Evolutionary conservation across 371 early-diverging fungal species (phyloP).

Genomic region (Mucor irregularis): DNA sequence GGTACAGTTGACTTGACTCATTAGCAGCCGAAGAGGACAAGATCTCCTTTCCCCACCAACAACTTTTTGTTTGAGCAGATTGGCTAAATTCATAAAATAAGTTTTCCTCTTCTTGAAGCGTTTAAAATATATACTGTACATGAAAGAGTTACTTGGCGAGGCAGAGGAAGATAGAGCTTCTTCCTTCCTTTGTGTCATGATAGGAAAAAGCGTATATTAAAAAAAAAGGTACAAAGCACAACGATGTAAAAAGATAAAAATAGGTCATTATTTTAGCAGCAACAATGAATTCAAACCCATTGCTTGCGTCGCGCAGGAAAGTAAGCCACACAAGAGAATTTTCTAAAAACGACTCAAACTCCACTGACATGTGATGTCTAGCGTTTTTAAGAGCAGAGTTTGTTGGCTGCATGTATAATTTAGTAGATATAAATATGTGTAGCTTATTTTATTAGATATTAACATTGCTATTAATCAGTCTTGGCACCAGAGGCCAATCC

Average conservation of each 20-base stretch:
- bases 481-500: conserved; percentile 14
- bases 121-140: not conserved
- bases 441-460: not conserved
- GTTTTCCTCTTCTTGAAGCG: not conserved
- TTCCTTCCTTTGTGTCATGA: conserved; percentile 13
- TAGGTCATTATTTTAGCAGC: not conserved
- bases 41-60: conserved; percentile 25
- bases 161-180: not conserved
- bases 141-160: too few species aligned
- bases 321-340: not conserved
- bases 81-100: not conserved
- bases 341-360: not conserved
- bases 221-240: too few species aligned
- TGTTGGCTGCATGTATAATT: too few species aligned
- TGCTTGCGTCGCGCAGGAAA: too few species aligned
- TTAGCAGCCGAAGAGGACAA: conserved; percentile 9
- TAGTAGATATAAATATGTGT: not conserved
- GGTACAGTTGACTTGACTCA: conserved; percentile 12
- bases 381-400: too few species aligned
- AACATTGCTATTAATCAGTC: conserved; percentile 2
- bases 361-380: not conserved
- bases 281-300: too few species aligned
- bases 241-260: too few species aligned
- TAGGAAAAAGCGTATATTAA: conserved; percentile 2
- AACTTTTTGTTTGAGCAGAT: not conserved